phyloP scores from a whole-genome alignment of 257 asterid genomes.

The Petunia secreta region DNA sequence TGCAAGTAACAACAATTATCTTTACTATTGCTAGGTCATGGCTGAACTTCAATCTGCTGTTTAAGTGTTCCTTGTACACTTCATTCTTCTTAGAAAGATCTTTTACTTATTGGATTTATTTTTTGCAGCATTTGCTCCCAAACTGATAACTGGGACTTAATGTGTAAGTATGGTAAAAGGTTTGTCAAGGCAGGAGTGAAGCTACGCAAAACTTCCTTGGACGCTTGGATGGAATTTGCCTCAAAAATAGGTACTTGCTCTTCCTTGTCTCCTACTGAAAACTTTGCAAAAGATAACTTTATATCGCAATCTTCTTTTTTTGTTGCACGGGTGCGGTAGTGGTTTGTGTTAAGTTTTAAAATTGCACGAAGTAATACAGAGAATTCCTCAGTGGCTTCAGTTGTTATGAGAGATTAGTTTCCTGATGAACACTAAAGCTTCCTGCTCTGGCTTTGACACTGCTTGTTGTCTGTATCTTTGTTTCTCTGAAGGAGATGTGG shows the following conservation, averaged over 20 bases:
- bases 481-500: constrained; percentile 66
- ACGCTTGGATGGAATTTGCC: constrained; percentile 89
- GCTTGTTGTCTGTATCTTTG: constrained; percentile 5
- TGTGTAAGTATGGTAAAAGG: constrained; percentile 68
- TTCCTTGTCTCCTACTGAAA: constrained; percentile 26
- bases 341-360: constrained; percentile 20
- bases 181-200: constrained; percentile 70
- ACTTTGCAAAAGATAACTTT: constrained; percentile 21
- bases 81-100: constrained; percentile 19
- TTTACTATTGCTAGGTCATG: neutral
- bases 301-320: neutral
- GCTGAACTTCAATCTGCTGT: neutral
- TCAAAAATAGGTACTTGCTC: constrained; percentile 60
- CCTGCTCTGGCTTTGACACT: neutral
- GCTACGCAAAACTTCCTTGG: constrained; percentile 70
- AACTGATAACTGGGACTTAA: constrained; percentile 69
- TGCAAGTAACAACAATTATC: neutral
- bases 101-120: constrained; percentile 27
- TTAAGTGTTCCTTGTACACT: constrained; percentile 12
- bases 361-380: neutral
- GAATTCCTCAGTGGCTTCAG: neutral
- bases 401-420: neutral
- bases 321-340: neutral
- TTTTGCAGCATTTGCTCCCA: constrained; percentile 74
- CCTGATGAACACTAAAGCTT: neutral